Base-by-base conservation (phyloP, 1,284 basidiomycete genomes). In the Anthracocystis setariae region DNA sequence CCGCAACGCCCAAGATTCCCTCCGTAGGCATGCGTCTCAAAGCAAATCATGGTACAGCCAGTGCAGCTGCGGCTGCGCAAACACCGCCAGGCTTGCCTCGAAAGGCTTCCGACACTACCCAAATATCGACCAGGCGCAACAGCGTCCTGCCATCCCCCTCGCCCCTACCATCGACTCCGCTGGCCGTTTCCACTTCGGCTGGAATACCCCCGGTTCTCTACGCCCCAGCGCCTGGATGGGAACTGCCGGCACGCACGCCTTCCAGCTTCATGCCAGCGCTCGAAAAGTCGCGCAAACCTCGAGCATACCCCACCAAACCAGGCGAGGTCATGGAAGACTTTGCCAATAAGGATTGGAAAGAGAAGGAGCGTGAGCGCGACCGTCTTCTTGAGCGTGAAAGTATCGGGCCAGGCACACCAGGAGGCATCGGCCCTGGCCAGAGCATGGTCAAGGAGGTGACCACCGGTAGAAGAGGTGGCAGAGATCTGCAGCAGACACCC, bases 261-360 rank as follows among this genome's bases (percentile, higher is more conserved):
- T 53, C 63, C n/a, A 56, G 68, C 17, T 65, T 78, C 38, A 51
- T 80, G 56, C 80, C 80, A 17, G 62, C 24, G 20, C 40, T 69
- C 17, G 65, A 74, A 46, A 59, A 56, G 20, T 63, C 68, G 18
- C 64, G 67, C 18, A 48, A 52, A 8, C 74, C 76, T 12, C 45
- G 65, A 40, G 63, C 62, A 3, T 80, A 79, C 35, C 76, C 80
- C 2, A 80, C 71, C 27, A 70, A 75, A 39, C 80, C 79, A 8
- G 52, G 61, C n/a, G 69, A 82, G 42, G 80, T 82, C 43, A 62
- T 71, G 40, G 78, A 78, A 23, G 64, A 82, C 48, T 82, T 81
- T 48, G 70, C 80, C 33, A 44, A 71, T 48, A 69, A 71, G 47
- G 80, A 82, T 45, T 81, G 80, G 78, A 74, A 72, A 46, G 77